Conservation (phyloP, 805 yeast species). For the Lipomyces sp. region DNA sequence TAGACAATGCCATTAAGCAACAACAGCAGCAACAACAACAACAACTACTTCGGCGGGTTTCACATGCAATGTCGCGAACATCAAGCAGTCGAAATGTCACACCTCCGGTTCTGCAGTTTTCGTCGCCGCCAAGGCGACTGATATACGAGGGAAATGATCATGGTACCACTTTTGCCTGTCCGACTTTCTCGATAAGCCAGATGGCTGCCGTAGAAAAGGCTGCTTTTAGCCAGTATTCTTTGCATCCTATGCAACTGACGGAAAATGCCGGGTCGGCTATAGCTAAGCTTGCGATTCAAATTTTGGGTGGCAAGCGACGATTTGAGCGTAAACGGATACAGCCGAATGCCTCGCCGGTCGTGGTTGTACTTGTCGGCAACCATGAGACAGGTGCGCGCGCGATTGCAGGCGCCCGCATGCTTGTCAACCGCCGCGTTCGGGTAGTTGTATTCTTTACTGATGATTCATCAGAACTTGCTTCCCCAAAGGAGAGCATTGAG, state of each 20-base stretch:
- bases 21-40: constrained; percentile 25
- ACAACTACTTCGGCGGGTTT: constrained; percentile 21
- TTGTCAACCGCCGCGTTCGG: constrained; percentile 73
- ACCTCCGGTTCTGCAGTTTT: constrained; percentile 18
- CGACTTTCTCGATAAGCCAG: constrained; percentile 73
- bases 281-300: constrained; percentile 60
- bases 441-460: constrained; percentile 54
- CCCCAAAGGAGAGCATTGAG: constrained; percentile 36
- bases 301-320: constrained; percentile 73
- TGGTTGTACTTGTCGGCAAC: constrained; percentile 69
- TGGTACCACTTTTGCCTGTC: constrained; percentile 34
- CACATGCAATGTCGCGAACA: constrained; percentile 18
- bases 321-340: constrained; percentile 70
- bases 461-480: constrained; percentile 29
- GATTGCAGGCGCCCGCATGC: constrained; percentile 76
- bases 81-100: constrained; percentile 22
- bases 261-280: constrained; percentile 76
- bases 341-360: constrained; percentile 80
- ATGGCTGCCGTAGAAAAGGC: constrained; percentile 73
- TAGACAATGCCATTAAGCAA: constrained; percentile 23
- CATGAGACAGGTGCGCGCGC: constrained; percentile 76
- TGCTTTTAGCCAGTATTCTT: constrained; percentile 58
- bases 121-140: constrained; percentile 18
- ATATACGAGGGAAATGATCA: constrained; percentile 14
- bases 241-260: constrained; percentile 52